Evolutionary conservation across 164 flowering plant genomes (phyloP).

Genomic region (Magnolia changhungtana): DNA sequence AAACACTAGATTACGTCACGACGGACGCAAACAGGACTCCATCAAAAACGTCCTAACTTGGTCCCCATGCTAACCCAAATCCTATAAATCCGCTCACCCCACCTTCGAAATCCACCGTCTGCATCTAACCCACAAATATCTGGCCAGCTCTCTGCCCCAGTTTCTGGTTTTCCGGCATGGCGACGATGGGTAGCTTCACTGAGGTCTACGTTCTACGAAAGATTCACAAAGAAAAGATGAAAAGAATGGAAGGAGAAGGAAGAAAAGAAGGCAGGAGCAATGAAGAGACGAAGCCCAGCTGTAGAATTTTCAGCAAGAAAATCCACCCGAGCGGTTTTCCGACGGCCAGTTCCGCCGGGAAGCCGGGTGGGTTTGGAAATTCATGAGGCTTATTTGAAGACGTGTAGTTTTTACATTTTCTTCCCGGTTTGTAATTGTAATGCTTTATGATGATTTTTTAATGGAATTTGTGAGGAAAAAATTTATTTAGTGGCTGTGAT

Average conservation of each 20-base stretch:
- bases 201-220: constrained; percentile 20
- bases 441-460: no score
- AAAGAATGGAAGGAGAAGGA: constrained; percentile 13
- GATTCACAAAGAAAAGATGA: constrained; percentile 27
- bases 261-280: neutral
- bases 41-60: neutral
- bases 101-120: neutral
- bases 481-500: no score
- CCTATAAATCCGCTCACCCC: constrained; percentile 7
- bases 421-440: no score
- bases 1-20: neutral
- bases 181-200: constrained; percentile 14
- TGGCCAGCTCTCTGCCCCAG: no score
- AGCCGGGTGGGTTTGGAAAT: neutral
- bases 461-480: no score
- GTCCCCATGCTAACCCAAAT: constrained; percentile 3
- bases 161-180: constrained; percentile 6
- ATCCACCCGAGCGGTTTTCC: constrained; percentile 5
- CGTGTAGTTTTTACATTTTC: no score
- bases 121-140: neutral
- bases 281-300: neutral
- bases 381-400: neutral
- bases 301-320: neutral
- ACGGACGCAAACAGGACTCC: neutral
- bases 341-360: neutral